Evolutionary conservation across 768 basidiomycete species (phyloP).

Genomic region (Lactarius hengduanensis): DNA sequence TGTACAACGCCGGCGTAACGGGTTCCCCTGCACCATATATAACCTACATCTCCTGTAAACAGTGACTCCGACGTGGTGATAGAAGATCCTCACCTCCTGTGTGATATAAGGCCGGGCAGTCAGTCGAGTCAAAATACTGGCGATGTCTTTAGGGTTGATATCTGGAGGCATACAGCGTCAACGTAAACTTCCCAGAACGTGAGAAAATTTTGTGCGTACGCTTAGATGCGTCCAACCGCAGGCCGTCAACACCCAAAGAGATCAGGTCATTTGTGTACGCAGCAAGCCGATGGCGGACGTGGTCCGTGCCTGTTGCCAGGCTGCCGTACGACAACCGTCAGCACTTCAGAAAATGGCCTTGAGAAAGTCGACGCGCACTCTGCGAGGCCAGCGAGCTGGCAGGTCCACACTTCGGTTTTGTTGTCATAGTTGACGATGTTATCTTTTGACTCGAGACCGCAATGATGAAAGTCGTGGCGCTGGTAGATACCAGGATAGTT

Average conservation of each 20-base stretch:
- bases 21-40: conserved; percentile 50
- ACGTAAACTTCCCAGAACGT: too few species aligned
- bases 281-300: conserved; percentile 55
- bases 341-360: not conserved
- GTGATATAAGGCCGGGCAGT: conserved; percentile 52
- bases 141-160: conserved; percentile 50
- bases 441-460: conserved; percentile 52
- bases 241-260: conserved; percentile 59
- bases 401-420: conserved; percentile 48
- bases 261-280: conserved; percentile 59
- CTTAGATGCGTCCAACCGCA: conserved; percentile 65
- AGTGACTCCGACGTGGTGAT: not conserved
- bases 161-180: too few species aligned
- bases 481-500: conserved; percentile 35
- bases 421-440: conserved; percentile 56
- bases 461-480: conserved; percentile 58
- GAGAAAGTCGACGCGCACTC: conserved; percentile 36
- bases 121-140: conserved; percentile 51
- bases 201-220: too few species aligned
- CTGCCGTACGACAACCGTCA: conserved; percentile 34
- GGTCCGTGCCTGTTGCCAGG: conserved; percentile 60
- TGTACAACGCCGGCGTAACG: conserved; percentile 55
- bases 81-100: conserved; percentile 48
- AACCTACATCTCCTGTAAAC: conserved; percentile 20
- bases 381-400: conserved; percentile 40